These are phyloP conservation scores for Sindora glabra DNA, from an alignment of 306 rosid genomes.

Conservation along the genomic window DNA sequence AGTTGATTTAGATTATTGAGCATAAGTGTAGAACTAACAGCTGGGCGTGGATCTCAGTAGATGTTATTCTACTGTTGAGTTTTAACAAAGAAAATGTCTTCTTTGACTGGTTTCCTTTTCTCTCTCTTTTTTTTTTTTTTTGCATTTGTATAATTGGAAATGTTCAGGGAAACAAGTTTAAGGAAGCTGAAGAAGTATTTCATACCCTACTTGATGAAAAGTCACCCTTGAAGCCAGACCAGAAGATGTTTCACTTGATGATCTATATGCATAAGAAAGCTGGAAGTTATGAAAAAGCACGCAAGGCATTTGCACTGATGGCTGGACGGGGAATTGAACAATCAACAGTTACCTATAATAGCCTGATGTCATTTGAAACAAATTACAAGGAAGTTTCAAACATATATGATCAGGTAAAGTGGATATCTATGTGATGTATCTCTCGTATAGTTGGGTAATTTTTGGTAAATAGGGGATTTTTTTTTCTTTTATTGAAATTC, in stretches of 20 bases:
- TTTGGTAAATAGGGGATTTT: not conserved
- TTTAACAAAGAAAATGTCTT: not conserved
- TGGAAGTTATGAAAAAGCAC: conserved; percentile 81
- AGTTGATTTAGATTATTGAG: too few relatives aligned
- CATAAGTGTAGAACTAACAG: too few relatives aligned
- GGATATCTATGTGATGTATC: not conserved
- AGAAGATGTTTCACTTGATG: conserved; percentile 93
- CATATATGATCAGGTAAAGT: conserved; percentile 80
- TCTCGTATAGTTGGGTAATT: not conserved
- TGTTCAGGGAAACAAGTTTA: conserved; percentile 65
- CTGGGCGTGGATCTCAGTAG: not conserved
- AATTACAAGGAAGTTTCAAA: conserved; percentile 88
- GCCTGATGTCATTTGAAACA: conserved; percentile 87
- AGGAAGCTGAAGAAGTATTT: conserved; percentile 81
- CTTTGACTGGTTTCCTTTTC: too few relatives aligned
- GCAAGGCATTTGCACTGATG: conserved; percentile 72
- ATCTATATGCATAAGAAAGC: conserved; percentile 88
- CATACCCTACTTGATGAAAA: conserved; percentile 59
- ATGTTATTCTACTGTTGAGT: not conserved
- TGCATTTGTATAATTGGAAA: conserved; percentile 11
- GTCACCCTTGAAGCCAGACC: conserved; percentile 73
- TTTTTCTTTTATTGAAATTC: not conserved
- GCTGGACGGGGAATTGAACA: conserved; percentile 61
- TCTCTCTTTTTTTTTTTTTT: too few relatives aligned
- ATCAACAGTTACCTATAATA: conserved; percentile 76